Conservation (phyloP, 129 eudicot genomes). For the carrot (Daucus carota) region DH1_v3.0 NC_030388.2:17424501-17425000, state of each 20-base stretch:
- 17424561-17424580: conserved; percentile 8
- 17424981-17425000: conserved; percentile 15
- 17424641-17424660: conserved; percentile 36
- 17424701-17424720: background rate
- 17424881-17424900: conserved; percentile 4
- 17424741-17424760: background rate
- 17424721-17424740: background rate
- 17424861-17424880: background rate
- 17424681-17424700: background rate
- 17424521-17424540: conserved; percentile 44
- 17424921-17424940: conserved; percentile 19
- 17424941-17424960: conserved; percentile 26
- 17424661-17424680: background rate
- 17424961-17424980: conserved; percentile 22
- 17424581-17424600: conserved; percentile 4
- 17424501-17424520: conserved; percentile 34
- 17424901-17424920: conserved; percentile 10
- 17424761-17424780: conserved; percentile 6
- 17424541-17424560: conserved; percentile 6
- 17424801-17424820: conserved; percentile 6
- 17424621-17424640: conserved; percentile 35
- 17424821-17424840: background rate
- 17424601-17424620: background rate
- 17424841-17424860: background rate
- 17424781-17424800: background rate